Percentiles rank a stretch among this genome's conserved stretches.
phyloP scores from a whole-genome alignment of 208 protist genomes.

The Porcisia deanei region DNA sequence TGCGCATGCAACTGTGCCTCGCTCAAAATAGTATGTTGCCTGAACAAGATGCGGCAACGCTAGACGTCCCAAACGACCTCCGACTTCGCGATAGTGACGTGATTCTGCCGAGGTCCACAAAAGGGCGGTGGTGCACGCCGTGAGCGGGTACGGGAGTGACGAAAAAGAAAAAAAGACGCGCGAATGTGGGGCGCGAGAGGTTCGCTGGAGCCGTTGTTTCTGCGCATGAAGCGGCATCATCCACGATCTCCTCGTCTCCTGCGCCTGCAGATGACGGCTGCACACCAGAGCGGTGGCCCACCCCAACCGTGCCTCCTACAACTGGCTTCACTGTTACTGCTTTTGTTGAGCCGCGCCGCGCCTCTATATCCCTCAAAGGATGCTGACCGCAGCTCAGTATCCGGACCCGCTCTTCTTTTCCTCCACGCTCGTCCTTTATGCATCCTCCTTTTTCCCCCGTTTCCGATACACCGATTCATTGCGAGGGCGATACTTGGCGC shows the following conservation, averaged over 20 bases:
- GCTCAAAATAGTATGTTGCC: not conserved
- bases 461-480: conserved; percentile 18
- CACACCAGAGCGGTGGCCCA: not conserved
- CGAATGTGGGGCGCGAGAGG: not conserved
- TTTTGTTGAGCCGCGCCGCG: not conserved
- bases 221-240: not conserved
- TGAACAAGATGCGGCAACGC: not conserved
- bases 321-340: not conserved
- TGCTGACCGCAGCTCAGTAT: not conserved
- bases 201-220: not conserved
- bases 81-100: not conserved
- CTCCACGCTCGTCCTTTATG: not conserved
- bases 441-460: conserved; percentile 8
- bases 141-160: not conserved
- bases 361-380: not conserved
- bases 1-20: not conserved
- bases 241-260: not conserved
- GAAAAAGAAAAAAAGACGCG: not conserved
- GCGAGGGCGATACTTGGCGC: conserved; percentile 1
- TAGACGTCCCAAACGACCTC: not conserved
- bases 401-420: not conserved
- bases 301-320: not conserved
- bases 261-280: not conserved
- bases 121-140: not conserved
- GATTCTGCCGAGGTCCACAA: not conserved